These are phyloP conservation scores for Trichoderma koningii DNA, from an alignment of 2,329 filamentous ascomycete genomes.

Conservation along the genomic window DNA sequence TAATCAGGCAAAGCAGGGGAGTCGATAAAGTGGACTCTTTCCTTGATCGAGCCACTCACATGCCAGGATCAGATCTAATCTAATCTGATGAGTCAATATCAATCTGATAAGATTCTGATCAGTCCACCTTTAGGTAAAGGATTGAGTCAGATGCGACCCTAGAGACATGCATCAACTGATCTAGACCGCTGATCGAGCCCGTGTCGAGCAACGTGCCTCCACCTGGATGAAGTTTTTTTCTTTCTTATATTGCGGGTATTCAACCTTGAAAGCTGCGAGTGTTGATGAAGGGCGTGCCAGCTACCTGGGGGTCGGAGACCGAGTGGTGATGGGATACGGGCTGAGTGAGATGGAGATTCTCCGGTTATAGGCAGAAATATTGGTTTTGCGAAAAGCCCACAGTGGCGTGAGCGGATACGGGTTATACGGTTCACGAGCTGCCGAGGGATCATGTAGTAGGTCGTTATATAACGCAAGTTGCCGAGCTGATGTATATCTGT, in stretches of 20 bases:
- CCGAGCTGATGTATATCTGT: not conserved
- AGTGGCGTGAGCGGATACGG: not conserved
- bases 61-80: slow-evolving; percentile 1
- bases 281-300: slow-evolving; percentile 7
- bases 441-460: not conserved
- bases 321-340: not conserved
- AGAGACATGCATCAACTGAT: not conserved
- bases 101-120: slow-evolving; percentile 24
- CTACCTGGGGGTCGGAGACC: not conserved
- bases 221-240: not conserved
- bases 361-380: not conserved
- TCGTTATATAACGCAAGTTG: slow-evolving; percentile 1
- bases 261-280: not conserved
- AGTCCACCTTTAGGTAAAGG: slow-evolving; percentile 18
- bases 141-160: not conserved
- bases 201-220: not conserved
- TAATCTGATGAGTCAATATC: slow-evolving; percentile 17
- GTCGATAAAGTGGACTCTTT: not conserved
- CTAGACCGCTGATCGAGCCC: slow-evolving; percentile 12
- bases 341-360: not conserved
- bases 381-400: not conserved
- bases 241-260: not conserved
- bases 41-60: not conserved
- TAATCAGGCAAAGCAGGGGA: not conserved
- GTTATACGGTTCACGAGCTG: not conserved